These are phyloP conservation scores for Nakaseomyces uthaithaninus DNA, from an alignment of 1,139 yeast genomes.

Conservation along the genomic window DNA sequence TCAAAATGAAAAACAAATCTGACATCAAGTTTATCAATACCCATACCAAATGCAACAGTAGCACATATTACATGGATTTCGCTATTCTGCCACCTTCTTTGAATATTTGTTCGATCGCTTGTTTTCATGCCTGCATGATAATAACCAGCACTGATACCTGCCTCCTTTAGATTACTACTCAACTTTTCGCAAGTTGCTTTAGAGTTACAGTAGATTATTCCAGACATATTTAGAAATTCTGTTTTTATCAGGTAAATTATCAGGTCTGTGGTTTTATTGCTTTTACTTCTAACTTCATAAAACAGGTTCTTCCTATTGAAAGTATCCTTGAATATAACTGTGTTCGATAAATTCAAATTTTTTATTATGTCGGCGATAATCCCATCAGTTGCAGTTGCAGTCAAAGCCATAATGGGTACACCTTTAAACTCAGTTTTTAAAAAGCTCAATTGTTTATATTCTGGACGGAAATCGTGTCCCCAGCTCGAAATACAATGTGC, in stretches of 20 bases:
- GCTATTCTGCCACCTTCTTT: constrained; percentile 69
- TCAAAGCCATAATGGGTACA: constrained; percentile 85
- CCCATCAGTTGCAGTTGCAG: constrained; percentile 90
- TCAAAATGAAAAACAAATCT: constrained; percentile 79
- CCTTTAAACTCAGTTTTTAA: constrained; percentile 64
- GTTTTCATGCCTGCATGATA: constrained; percentile 90
- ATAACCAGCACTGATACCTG: constrained; percentile 57
- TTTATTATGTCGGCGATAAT: constrained; percentile 77
- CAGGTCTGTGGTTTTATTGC: constrained; percentile 46
- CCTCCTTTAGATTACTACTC: constrained; percentile 48
- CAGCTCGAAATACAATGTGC: constrained; percentile 96
- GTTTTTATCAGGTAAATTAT: constrained; percentile 46
- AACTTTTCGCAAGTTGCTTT: constrained; percentile 78
- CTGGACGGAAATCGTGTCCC: constrained; percentile 97
- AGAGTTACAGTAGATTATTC: constrained; percentile 86
- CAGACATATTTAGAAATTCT: constrained; percentile 51
- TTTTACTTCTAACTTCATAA: constrained; percentile 64
- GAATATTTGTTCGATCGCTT: constrained; percentile 59
- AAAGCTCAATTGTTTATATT: constrained; percentile 67
- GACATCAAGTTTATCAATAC: constrained; percentile 91
- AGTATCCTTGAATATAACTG: constrained; percentile 46
- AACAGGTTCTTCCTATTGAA: constrained; percentile 77
- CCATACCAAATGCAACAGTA: constrained; percentile 96
- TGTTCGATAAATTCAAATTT: constrained; percentile 46
- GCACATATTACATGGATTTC: constrained; percentile 77